Evolutionary conservation across 2,329 filamentous ascomycete genomes (phyloP).

Genomic region (Blastomyces gilchristii): DNA sequence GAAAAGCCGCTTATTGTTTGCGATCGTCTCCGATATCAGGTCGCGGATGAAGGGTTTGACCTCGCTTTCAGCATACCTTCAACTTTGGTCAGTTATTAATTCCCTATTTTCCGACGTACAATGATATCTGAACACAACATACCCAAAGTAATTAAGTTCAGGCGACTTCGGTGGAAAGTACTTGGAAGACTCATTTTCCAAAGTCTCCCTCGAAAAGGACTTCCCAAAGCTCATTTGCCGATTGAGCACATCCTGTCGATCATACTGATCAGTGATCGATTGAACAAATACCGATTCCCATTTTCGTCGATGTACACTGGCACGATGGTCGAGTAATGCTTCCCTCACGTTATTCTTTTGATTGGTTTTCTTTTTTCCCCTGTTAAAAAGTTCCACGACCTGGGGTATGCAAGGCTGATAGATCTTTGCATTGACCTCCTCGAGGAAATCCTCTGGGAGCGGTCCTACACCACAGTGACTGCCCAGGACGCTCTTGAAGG

Average conservation of each 20-base stretch:
- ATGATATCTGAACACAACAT: conserved; percentile 12
- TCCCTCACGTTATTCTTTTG: neutral
- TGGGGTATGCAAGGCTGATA: conserved; percentile 28
- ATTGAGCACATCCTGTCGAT: conserved; percentile 23
- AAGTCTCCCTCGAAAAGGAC: conserved; percentile 22
- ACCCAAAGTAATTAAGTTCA: conserved; percentile 38
- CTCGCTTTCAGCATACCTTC: conserved; percentile 32
- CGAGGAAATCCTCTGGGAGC: conserved; percentile 24
- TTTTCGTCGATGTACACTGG: conserved; percentile 18
- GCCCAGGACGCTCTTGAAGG: conserved; percentile 25
- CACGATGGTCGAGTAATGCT: conserved; percentile 5
- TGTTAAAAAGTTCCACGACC: conserved; percentile 25
- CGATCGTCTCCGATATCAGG: conserved; percentile 18
- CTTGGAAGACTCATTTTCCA: conserved; percentile 22
- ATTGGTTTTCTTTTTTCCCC: conserved; percentile 17
- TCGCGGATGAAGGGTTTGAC: conserved; percentile 29
- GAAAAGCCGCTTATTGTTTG: conserved; percentile 22
- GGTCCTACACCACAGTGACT: conserved; percentile 26
- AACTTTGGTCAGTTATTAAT: conserved; percentile 6
- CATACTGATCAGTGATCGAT: conserved; percentile 24
- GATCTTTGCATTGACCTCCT: conserved; percentile 21
- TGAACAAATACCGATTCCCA: conserved; percentile 26
- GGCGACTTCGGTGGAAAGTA: conserved; percentile 23
- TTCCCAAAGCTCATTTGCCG: conserved; percentile 29
- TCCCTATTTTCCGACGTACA: conserved; percentile 3